Base-by-base conservation (phyloP, 2,329 filamentous ascomycete species). In the Alternaria metachromatica region DNA sequence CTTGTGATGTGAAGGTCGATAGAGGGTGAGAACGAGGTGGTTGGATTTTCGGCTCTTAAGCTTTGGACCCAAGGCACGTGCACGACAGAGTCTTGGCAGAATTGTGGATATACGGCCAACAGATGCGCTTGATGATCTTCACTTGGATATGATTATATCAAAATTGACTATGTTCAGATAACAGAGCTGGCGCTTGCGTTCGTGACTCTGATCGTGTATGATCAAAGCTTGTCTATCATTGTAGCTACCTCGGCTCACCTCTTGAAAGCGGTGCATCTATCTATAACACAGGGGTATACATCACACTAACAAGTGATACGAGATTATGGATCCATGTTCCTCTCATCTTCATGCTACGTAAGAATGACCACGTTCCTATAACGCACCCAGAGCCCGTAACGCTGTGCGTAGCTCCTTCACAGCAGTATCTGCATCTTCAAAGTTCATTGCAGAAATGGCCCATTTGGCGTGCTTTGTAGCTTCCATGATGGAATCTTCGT, bases 381-480 rank as follows among this genome's bases (percentile, higher is more conserved):
- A 28, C 12, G 89, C 91, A 3, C 93, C 93, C 53, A 97, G 81
- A 18, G 85, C 82, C 60, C 87, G 84, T 66, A 99, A 81, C 4
- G 96, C 96, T 63, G 88, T 89, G 56, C 88, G 88, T 65, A 99
- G 80, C 76, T 99, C 94, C 74, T 90, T 90, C 5, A 98, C 90
- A 0, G 96, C 96, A 0, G 96, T 99, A 2, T 90, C 86, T 2
- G 97, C 92, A 78, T 99, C 96, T 71, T 99, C 96, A 80, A 99
- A 99, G 73, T 97, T 97, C 51, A 99, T 82, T 0, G 96, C 96
- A 11, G 94, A 97, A 45, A 98, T 97, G 0, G 96, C 96, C 93
- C 93, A 99, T 74, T 93, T 94, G 3, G 95, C 94, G 82, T 98
- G 96, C 78, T 98, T 99, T 79, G 97, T 94, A 5, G 96, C 95